Base-by-base conservation (phyloP, 768 basidiomycete genomes). In the Lyophyllum semitale region DNA sequence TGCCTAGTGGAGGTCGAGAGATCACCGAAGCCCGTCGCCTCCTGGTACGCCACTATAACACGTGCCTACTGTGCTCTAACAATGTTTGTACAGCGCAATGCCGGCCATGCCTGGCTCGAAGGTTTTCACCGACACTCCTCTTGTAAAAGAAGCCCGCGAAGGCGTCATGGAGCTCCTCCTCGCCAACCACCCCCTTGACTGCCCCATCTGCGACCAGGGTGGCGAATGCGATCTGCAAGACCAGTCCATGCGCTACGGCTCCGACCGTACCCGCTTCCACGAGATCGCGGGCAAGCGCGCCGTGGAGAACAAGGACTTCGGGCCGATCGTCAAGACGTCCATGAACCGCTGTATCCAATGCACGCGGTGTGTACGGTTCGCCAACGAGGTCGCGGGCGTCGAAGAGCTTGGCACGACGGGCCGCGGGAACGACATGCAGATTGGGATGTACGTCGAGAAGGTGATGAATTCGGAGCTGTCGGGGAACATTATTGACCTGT, bases 291-390 rank as follows among this genome's bases (percentile, higher is more conserved):
- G 97, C 62, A 98, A 98, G 74, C 93, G 97, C 51, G 97, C 97
- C 0, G 91, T 96, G 17, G 96, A 98, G 74, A 90, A 99, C 81
- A 99, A 99, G 78, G 90, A 98, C 69, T 82, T 99, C 25, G 97
- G 97, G 1, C 97, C 97, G 7, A 84, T 99, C 42, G 94, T 99
- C 70, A 98, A 98, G 81, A 98, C 96, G 1, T 92, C 89, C 55
- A 98, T 98, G 96, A 97, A 93, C 74, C 87, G 97, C 35, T 98
- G 97, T 76, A 98, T 99, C 64, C 97, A 99, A 72, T 99, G 97
- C 76, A 99, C 97, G 4, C 93, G 97, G 55, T 99, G 97, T 73
- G 92, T 98, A 25, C 91, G 97, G 48, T 99, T 99, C 68, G 96
- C 97, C 26, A 99, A 98, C 74, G 97, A 99, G 70, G 96, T 98